Evolutionary conservation across 495 filamentous ascomycete genomes (phyloP), one percentile per base, ranked within the genome.

Genomic region (Tuber aestivum): DNA sequence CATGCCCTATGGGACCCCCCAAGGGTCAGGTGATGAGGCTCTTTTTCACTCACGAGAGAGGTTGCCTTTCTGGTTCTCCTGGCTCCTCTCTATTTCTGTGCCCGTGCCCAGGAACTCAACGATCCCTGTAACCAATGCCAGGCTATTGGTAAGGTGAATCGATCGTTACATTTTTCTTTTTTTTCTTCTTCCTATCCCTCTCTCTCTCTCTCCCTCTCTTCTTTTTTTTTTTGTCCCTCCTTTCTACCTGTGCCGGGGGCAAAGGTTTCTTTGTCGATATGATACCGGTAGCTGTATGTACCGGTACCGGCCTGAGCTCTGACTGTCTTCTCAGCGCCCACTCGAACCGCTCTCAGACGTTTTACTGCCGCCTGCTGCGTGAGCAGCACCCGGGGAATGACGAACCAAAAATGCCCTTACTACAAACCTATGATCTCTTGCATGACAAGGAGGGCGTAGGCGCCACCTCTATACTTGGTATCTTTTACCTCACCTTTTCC

Each of bases 391-490:
- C 35, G 56, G 32, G 6, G 35, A 65, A 65, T 35, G 12, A 65
- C 8, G 56, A 65, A 35, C 56, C 56, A 65, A 65, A 65, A 65
- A 65, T 65, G 56, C 56, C 56, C 56, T 65, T 32, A 27, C 27
- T 65, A 65, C 27, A 35, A 65, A 20, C 27, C 27, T 35, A 35
- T 65, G 32, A 65, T 35, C 32, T 65, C 32, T 65, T 3, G 56
- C 56, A 65, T 65, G 56, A 65, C 32, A 65, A 27, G 56, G 56
- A n/a, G 56, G 27, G 27, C 56, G 4, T 65, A 65, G 56, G 56
- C 56, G 56, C 56, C 56, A 65, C 56, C 32, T 65, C 56, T 65
- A 65, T 65, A 35, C 56, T 65, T 65, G 56, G 56, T 10, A 65
- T 35, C 56, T 65, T 65, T 65, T 65, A 65, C 56, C 27, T 65